Evolutionary conservation across 2,329 filamentous ascomycete genomes (phyloP).

Genomic region (Phialophora macrospora): DNA sequence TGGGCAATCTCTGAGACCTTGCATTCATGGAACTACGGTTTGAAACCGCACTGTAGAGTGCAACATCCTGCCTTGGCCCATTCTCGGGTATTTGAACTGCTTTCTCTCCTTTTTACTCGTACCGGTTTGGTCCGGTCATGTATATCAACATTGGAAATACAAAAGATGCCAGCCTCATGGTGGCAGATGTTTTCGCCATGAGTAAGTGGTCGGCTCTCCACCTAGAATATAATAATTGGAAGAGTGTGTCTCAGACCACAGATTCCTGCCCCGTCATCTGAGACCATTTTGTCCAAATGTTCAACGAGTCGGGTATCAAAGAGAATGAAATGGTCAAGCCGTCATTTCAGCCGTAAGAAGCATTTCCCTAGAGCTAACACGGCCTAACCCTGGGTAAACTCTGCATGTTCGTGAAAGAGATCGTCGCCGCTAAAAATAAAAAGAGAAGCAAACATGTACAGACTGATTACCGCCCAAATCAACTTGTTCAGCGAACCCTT

Average conservation of each 20-base stretch:
- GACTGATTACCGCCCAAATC: constrained; percentile 9
- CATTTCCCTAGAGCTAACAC: not conserved
- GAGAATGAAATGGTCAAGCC: not conserved
- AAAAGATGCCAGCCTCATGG: not conserved
- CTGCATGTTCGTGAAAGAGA: not conserved
- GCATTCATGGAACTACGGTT: not conserved
- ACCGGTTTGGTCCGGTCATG: not conserved
- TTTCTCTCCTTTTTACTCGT: not conserved
- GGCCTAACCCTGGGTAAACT: not conserved
- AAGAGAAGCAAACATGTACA: not conserved
- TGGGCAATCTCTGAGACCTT: not conserved
- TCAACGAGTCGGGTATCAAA: constrained; percentile 3
- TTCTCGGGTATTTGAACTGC: not conserved
- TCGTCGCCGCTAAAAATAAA: constrained; percentile 11
- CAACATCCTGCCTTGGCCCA: not conserved
- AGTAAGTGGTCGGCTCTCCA: not conserved
- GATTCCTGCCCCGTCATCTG: constrained; percentile 19
- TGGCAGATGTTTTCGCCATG: not conserved
- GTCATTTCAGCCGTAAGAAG: not conserved
- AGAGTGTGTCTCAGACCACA: constrained; percentile 10
- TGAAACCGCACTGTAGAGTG: not conserved
- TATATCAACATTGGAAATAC: not conserved
- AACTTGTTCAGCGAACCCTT: not conserved
- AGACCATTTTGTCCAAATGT: constrained; percentile 6
- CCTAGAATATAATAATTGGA: constrained; percentile 1